Evolutionary conservation across 106 monocot species (phyloP).

Genomic region (Iris macrosiphon): DNA sequence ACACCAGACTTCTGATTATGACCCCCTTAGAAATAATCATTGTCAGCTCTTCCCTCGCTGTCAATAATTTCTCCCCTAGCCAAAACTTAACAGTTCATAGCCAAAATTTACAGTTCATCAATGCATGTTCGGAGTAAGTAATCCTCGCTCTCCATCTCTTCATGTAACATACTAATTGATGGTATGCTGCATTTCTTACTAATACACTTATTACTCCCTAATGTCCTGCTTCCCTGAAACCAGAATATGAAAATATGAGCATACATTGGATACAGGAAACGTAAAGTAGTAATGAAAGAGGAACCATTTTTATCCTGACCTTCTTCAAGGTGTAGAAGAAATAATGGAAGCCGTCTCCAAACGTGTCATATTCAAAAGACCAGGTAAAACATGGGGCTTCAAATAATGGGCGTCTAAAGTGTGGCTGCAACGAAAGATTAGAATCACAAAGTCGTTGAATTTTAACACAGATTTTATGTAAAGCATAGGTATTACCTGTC

Average conservation of each 20-base stretch:
- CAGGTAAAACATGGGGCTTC: constrained; percentile 77
- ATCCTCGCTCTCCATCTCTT: constrained; percentile 82
- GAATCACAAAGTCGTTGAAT: neutral
- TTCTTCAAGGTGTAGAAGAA: constrained; percentile 78
- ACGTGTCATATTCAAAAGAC: constrained; percentile 66
- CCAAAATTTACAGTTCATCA: constrained; percentile 21
- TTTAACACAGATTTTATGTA: neutral
- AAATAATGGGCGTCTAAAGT: constrained; percentile 71
- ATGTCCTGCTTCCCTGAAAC: constrained; percentile 51
- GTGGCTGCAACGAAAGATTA: constrained; percentile 39
- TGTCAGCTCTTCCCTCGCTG: too few relatives aligned
- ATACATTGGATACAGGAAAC: neutral
- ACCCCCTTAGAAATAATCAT: too few relatives aligned
- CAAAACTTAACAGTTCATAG: too few relatives aligned
- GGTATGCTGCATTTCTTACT: constrained; percentile 10
- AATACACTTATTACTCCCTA: neutral
- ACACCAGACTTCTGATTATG: too few relatives aligned
- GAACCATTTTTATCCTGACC: constrained; percentile 21
- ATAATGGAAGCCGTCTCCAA: constrained; percentile 86
- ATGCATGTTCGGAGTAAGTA: constrained; percentile 62
- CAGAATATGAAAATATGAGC: neutral
- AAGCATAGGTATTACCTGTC: constrained; percentile 86
- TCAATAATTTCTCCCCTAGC: too few relatives aligned
- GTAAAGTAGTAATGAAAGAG: neutral
- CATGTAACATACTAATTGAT: constrained; percentile 49